Evolutionary conservation across 148 eudicot species (phyloP), one percentile per base, ranked within the genome.

Genomic region (Rhododendron vialii): DNA sequence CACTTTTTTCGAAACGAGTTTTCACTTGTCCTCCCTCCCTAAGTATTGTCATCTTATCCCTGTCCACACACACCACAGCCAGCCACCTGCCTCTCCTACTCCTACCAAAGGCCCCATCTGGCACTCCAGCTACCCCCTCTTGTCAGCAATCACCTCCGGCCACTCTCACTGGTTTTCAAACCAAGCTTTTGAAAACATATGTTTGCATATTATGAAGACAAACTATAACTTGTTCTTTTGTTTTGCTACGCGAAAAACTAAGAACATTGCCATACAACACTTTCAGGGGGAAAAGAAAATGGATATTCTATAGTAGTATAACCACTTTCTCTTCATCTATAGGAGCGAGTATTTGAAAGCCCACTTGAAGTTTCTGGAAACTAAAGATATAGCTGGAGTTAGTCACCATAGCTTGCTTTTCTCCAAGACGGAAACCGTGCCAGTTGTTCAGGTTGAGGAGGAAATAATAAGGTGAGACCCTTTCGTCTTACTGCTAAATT

Each of bases 371-470:
- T 95, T 98, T 85, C 88, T 98, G 84, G 96, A 95, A 84, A 91
- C 95, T 61, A 90, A 93, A 59, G 98, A 94, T 84, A 98, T 98
- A 33, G 99, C 96, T 82, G 98, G 99, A 77, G 98, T 98, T 75
- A 95, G 99, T 89, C 90, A 95, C 83, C 99, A 98, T 84, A 95
- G 99, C 85, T 90, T 98, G 92, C 97, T 98, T 36, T 98, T 94
- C 88, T 94, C 99, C 50, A 95, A 95, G 92, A 89, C 98, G n/a
- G 98, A 92, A 50, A 95, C 98, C 36, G 88, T 90, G 43, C 91
- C 95, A 76, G 85, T 14, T 80, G 85, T 73, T 74, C 88, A 84
- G 55, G 83, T 82, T 45, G 95, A 95, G 71, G 95, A 94, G 85
- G 96, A 92, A 51, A 82, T 78, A 43, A 75, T 59, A 86, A 92